Conservation (phyloP, 2,329 filamentous ascomycete species). For the Huntiella abstrusa region DNA sequence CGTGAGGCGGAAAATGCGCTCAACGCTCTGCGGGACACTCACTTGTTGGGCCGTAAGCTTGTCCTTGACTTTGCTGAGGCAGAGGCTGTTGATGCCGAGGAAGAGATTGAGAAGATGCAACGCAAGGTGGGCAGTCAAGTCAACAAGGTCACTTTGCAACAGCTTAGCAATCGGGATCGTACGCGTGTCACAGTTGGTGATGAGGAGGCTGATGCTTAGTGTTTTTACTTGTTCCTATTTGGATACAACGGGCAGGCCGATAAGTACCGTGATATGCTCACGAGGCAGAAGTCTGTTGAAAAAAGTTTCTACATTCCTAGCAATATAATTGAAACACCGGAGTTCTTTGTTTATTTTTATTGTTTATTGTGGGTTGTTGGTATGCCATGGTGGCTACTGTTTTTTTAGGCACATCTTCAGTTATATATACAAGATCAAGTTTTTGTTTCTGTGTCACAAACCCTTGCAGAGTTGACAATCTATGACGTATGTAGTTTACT, state of each 20-base stretch:
- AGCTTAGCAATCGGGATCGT: slow-evolving; percentile 64
- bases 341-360: no score
- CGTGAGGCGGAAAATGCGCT: slow-evolving; percentile 82
- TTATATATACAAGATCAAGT: no score
- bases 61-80: slow-evolving; percentile 83
- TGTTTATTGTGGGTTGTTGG: no score
- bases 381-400: no score
- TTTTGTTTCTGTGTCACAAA: no score
- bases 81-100: slow-evolving; percentile 79
- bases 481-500: no score
- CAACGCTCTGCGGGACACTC: slow-evolving; percentile 77
- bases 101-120: slow-evolving; percentile 92
- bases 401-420: no score
- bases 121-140: slow-evolving; percentile 83
- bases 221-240: no score
- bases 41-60: slow-evolving; percentile 74
- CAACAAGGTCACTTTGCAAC: slow-evolving; percentile 77
- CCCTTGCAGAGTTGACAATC: no score
- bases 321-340: no score
- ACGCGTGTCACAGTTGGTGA: slow-evolving; percentile 78
- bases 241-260: neutral
- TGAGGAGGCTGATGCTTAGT: slow-evolving; percentile 38
- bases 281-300: neutral
- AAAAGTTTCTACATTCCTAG: no score
- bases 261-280: neutral